Evolutionary conservation across 371 early-diverging fungal genomes (phyloP).

Genomic region (Mucor sp.): DNA sequence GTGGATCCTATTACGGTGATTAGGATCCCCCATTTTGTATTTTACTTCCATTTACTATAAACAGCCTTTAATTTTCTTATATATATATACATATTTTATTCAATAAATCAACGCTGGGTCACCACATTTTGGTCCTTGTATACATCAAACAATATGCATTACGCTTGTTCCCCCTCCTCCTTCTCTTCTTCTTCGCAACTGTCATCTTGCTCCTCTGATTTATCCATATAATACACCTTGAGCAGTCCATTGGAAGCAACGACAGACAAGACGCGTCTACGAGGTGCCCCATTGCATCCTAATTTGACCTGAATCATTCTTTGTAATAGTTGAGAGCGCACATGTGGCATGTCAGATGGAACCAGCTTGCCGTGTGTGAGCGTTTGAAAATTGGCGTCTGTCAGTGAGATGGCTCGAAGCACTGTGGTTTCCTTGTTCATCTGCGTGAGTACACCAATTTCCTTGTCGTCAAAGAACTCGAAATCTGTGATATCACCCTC

Average conservation of each 20-base stretch:
- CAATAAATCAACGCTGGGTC: too few relatives aligned
- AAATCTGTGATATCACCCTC: conserved; percentile 13
- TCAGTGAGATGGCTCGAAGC: conserved; percentile 7
- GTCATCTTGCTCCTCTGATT: not conserved
- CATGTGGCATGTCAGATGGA: not conserved
- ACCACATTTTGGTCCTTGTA: not conserved
- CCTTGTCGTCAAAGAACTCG: conserved; percentile 30
- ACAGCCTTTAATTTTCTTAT: not conserved
- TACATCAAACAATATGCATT: not conserved
- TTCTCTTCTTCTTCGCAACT: not conserved
- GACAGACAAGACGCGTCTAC: conserved; percentile 17
- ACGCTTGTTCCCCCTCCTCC: not conserved
- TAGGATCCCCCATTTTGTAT: not conserved
- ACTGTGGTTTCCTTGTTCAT: conserved; percentile 8
- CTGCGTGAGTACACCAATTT: conserved; percentile 15
- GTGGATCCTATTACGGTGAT: conserved; percentile 27
- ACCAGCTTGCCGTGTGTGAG: not conserved
- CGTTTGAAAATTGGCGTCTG: conserved; percentile 3
- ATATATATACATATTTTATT: not conserved
- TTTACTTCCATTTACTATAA: not conserved
- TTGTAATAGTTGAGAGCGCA: not conserved
- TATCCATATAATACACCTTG: conserved; percentile 15
- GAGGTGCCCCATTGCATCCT: conserved; percentile 24
- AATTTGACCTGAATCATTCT: conserved; percentile 20
- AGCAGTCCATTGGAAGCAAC: conserved; percentile 15